These are phyloP conservation scores for Thraustotheca clavata DNA, from an alignment of 352 stramenopile genomes.

Conservation along the genomic window DNA sequence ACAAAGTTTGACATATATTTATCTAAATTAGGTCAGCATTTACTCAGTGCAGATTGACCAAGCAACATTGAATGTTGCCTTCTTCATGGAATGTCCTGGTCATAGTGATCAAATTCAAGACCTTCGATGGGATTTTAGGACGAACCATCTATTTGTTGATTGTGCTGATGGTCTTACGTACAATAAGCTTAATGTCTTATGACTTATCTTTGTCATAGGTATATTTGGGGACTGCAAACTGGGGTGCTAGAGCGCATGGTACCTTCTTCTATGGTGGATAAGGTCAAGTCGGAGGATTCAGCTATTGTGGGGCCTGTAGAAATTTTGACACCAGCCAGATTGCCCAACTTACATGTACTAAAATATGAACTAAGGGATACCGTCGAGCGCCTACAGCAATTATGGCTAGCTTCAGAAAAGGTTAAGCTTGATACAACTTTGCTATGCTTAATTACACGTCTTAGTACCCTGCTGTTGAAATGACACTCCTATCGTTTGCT, in stretches of 20 bases:
- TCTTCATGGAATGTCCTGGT: slow-evolving; percentile 7
- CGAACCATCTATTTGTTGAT: slow-evolving; percentile 48
- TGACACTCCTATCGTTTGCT: slow-evolving; percentile 53
- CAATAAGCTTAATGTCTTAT: not conserved
- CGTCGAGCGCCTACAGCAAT: slow-evolving; percentile 26
- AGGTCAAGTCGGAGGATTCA: slow-evolving; percentile 28
- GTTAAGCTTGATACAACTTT: slow-evolving; percentile 28
- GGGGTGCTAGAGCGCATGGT: slow-evolving; percentile 60
- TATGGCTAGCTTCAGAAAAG: not conserved
- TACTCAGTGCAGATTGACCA: slow-evolving; percentile 1
- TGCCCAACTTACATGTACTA: slow-evolving; percentile 23
- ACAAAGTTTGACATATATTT: no score
- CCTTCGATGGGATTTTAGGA: slow-evolving; percentile 50
- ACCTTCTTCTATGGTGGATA: slow-evolving; percentile 42
- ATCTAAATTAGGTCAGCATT: not conserved
- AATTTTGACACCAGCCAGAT: not conserved
- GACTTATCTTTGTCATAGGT: not conserved
- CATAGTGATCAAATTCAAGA: not conserved
- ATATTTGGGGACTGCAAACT: slow-evolving; percentile 67
- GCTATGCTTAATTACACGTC: slow-evolving; percentile 23
- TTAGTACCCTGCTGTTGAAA: not conserved
- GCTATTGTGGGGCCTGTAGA: not conserved
- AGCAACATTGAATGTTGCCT: not conserved
- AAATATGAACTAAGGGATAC: slow-evolving; percentile 46
- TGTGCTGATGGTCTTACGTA: slow-evolving; percentile 70